Conservation (phyloP, 495 filamentous ascomycete species). For the Trichoderma orchidacearum region DNA sequence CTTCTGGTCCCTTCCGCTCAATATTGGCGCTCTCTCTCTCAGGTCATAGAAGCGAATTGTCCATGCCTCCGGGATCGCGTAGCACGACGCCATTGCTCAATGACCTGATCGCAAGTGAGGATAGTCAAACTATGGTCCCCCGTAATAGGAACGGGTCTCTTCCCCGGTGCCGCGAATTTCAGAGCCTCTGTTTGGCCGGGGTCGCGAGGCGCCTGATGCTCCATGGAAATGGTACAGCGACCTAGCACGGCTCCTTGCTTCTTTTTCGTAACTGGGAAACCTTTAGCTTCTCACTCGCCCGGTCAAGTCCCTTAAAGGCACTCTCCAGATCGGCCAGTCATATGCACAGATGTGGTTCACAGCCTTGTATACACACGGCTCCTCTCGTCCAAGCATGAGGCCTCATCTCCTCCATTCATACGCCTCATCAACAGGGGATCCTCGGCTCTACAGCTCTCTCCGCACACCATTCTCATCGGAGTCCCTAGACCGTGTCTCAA, state of each 20-base stretch:
- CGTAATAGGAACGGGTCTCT: background rate
- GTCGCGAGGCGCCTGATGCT: background rate
- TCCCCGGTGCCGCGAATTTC: background rate
- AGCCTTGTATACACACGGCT: background rate
- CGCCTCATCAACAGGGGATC: too few species aligned
- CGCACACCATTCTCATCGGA: background rate
- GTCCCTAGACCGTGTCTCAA: background rate
- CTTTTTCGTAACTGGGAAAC: background rate
- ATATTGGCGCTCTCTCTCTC: background rate
- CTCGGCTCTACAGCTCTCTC: background rate
- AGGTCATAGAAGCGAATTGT: background rate
- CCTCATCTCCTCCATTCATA: background rate
- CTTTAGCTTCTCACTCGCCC: background rate
- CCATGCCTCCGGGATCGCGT: background rate
- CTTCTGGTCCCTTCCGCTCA: background rate
- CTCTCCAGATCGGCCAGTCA: background rate
- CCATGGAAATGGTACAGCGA: background rate
- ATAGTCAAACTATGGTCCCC: background rate
- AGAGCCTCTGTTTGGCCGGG: background rate
- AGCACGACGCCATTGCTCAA: background rate
- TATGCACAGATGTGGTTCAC: background rate
- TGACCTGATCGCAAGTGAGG: background rate
- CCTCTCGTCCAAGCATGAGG: background rate
- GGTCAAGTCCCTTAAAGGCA: background rate
- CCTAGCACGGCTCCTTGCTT: background rate